Evolutionary conservation across 805 yeast species (phyloP), one percentile per base, ranked within the genome.

Genomic region (Yamadazyma tumulicola): DNA sequence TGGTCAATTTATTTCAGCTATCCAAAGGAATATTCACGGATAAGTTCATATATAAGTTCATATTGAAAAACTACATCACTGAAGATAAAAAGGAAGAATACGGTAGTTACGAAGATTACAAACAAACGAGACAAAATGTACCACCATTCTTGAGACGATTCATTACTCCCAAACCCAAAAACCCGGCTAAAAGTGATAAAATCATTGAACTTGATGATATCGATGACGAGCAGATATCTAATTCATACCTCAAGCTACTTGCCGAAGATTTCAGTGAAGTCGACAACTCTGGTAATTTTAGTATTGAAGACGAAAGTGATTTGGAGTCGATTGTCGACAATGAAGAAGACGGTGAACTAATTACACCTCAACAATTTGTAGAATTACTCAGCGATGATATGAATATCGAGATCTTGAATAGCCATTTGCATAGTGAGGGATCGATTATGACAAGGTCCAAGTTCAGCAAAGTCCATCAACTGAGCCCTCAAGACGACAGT

Each of bases 401-500:
- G 2, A 35, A 43, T 17, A 24, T 53, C 6, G 36, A 41, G 2
- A 49, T 62, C 9, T 43, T 64, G 34, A 51, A 49, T 24, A 48
- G 47, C 6, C 71, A 62, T 39, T 39, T 64, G 40, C 37, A 41
- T 3, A 34, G 52, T 31, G 43, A 48, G 5, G 43, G 42, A 2
- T 54, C 57, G 4, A 44, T 47, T 12, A 33, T 67, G 48, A 67
- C 72, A 5, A 47, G 72, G 31, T 57, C 71, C 4, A 46, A 45
- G 26, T 65, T 41, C 49, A 38, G 37, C 12, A 20, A 38, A 6
- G 6, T 27, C 16, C 25, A 20, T 15, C 9, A 26, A 4, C 26
- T 20, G 8, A 7, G 2, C 8, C 18, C 30, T 11, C 34, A 34
- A 14, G 49, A 49, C 22, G 56, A 52, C 26, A 26, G 46, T 6